Evolutionary conservation across 352 stramenopile genomes (phyloP).

Genomic region (Pythium dissimile): DNA sequence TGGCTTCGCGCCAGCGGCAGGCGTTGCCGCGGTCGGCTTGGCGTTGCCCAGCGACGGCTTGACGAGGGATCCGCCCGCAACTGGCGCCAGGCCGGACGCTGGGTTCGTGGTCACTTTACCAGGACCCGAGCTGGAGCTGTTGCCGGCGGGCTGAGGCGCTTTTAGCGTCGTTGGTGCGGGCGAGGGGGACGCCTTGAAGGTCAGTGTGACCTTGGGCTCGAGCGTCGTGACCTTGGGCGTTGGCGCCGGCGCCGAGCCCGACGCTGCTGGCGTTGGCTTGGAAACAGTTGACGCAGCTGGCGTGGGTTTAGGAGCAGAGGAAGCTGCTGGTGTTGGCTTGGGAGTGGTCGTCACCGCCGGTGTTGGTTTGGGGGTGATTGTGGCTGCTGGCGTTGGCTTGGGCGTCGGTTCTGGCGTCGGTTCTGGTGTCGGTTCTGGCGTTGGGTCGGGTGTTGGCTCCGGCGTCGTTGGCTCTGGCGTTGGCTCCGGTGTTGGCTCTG

Average conservation of each 20-base stretch:
- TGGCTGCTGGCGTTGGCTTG: neutral
- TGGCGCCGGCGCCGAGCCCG: neutral
- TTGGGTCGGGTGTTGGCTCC: neutral
- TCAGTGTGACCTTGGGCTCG: slow-evolving; percentile 3
- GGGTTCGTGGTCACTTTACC: neutral
- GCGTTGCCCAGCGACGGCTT: no score
- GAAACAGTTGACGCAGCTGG: neutral
- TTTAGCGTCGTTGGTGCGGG: neutral
- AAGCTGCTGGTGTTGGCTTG: neutral
- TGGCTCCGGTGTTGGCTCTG: neutral
- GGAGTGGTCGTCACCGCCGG: neutral
- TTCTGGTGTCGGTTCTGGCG: neutral
- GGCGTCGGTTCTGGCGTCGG: neutral
- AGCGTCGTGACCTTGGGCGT: neutral
- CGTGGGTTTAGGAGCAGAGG: neutral
- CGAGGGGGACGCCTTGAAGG: neutral
- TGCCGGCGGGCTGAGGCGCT: neutral
- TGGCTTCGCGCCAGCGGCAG: neutral
- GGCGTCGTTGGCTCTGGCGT: neutral
- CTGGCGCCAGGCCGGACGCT: neutral
- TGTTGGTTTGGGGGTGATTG: neutral
- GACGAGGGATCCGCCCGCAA: neutral
- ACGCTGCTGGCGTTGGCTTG: neutral
- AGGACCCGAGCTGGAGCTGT: neutral
- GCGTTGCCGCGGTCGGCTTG: neutral